A percentile compares a stretch with the other conserved stretches of the same genome.
phyloP scores from a whole-genome alignment of 2,329 filamentous ascomycete species.

The Hymenotorrendiella dingleyae region DNA sequence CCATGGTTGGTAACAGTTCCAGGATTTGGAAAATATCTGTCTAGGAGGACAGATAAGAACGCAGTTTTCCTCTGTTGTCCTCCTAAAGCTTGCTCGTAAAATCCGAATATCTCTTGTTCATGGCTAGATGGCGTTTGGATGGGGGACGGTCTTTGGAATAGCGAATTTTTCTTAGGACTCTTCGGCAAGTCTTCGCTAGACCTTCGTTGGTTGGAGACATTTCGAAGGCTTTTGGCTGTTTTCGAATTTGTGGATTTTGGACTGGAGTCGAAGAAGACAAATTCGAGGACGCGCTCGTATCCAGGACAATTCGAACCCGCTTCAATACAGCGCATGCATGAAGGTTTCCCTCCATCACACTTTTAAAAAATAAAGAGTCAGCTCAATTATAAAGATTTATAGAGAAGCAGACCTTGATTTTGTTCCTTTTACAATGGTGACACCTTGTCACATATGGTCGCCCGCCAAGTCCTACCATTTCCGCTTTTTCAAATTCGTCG shows the following conservation, averaged over 20 bases:
- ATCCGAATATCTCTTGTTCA: background rate
- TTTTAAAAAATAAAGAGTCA: background rate
- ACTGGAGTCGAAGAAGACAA: background rate
- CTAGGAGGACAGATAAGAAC: conserved; percentile 7
- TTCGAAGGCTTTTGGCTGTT: background rate
- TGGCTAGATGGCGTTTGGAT: background rate
- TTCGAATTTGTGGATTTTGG: background rate
- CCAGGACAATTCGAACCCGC: conserved; percentile 6
- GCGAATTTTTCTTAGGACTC: background rate
- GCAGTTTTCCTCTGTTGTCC: conserved; percentile 7
- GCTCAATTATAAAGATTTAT: background rate
- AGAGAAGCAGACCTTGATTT: background rate
- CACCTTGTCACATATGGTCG: conserved; percentile 3
- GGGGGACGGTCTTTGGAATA: background rate
- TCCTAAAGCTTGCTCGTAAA: conserved; percentile 1
- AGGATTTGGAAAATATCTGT: conserved; percentile 7
- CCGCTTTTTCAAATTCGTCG: too few relatives aligned
- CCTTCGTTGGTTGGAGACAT: background rate
- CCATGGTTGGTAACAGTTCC: background rate
- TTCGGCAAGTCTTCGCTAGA: background rate
- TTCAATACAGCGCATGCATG: conserved; percentile 9
- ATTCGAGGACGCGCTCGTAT: conserved; percentile 4
- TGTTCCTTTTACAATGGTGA: background rate
- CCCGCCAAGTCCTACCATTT: conserved; percentile 8
- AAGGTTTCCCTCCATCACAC: conserved; percentile 12